These are phyloP conservation scores for Hydnomerulius pinastri DNA, from an alignment of 768 basidiomycete genomes.

Conservation along the genomic window DNA sequence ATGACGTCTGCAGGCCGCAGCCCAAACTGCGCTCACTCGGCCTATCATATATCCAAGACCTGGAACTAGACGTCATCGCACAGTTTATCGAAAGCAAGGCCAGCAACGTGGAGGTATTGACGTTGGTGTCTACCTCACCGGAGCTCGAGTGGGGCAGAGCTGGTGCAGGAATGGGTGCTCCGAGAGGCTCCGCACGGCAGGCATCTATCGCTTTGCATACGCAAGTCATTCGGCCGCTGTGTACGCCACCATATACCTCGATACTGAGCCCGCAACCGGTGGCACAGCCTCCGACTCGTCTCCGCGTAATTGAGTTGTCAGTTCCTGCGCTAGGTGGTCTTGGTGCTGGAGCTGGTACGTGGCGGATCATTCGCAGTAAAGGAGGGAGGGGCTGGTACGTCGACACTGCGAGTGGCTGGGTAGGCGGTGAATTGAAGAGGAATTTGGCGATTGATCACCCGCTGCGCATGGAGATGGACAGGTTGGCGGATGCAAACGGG, in stretches of 20 bases:
- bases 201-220: constrained; percentile 78
- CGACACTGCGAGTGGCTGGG: constrained; percentile 84
- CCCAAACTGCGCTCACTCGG: constrained; percentile 84
- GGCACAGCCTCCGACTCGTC: constrained; percentile 55
- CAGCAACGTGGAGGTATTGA: constrained; percentile 80
- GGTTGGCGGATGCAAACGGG: constrained; percentile 77
- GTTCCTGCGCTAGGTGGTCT: constrained; percentile 68
- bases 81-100: constrained; percentile 71
- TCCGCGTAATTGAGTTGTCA: constrained; percentile 88
- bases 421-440: constrained; percentile 53
- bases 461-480: constrained; percentile 68
- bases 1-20: constrained; percentile 57
- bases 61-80: constrained; percentile 65
- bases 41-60: constrained; percentile 77
- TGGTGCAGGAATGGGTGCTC: constrained; percentile 27
- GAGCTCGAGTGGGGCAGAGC: constrained; percentile 63
- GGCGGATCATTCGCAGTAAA: constrained; percentile 90
- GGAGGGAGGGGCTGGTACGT: constrained; percentile 96
- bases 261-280: constrained; percentile 39
- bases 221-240: constrained; percentile 76
- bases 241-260: constrained; percentile 76
- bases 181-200: constrained; percentile 55
- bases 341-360: constrained; percentile 78
- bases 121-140: constrained; percentile 74
- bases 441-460: constrained; percentile 64